Base-by-base conservation (phyloP, 305 asterid genomes). In the Striga hermonthica region DNA sequence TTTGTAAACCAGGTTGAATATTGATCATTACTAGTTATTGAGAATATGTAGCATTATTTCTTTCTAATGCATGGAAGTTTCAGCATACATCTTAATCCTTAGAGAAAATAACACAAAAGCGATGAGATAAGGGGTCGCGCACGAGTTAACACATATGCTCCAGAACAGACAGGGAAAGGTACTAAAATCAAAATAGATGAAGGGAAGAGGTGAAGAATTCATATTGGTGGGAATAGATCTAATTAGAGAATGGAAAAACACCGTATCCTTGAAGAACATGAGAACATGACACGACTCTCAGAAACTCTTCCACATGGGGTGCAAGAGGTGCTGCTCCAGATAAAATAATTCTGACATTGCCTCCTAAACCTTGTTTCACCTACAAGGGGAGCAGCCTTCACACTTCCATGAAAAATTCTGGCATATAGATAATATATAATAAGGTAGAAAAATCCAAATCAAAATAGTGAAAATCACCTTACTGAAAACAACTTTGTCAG, bases 311-410 rank as follows among this genome's bases (percentile, higher is more conserved):
- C n/a, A 90, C 88, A 71, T 90, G 97, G 52, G 92, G 60, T 72
- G 97, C 88, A 70, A 90, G 93, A 65, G 97, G 97, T 35, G 97
- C 97, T 73, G 95, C 97, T 72, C 97, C 97, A 34, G 96, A 88
- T 77, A 90, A 78, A 68, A 90, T 84, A 71, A 90, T 68, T 48
- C 97, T 80, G 43, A 90, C 96, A 36, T 76, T 78, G 58, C 97
- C 96, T 58, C 97, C 97, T 62, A 90, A 79, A 60, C 96, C 95
- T 86, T 88, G 85, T 80, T 88, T 90, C 49, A 90, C 93, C 97
- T 90, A 57, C 73, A 64, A 60, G 72, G 65, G 73, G 65, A 44
- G 61, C 35, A 63, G 44, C 36, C 41, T 48, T 75, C 70, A 74
- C 49, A 72, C 48, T 52, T 56, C 55, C 54, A 72, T n/a, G 57